Conservation (phyloP, 2,329 filamentous ascomycete species). For the Cercospora zeina region DNA sequence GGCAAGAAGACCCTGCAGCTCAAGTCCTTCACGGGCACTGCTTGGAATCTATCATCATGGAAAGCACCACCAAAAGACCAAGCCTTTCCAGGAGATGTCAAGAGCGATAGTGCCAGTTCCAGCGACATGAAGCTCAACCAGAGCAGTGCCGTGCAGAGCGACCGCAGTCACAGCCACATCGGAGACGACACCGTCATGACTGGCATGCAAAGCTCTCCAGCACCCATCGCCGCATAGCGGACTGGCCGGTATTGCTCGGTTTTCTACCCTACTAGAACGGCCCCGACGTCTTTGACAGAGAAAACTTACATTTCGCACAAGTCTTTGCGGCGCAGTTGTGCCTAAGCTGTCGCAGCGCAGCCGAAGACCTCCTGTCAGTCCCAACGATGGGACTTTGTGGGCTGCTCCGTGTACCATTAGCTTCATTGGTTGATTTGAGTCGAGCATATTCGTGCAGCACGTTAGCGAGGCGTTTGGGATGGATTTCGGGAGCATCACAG, state of each 20-base stretch:
- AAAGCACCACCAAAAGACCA: slow-evolving; percentile 61
- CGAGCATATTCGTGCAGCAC: slow-evolving; percentile 6
- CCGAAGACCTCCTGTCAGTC: neutral
- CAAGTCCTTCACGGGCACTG: slow-evolving; percentile 87
- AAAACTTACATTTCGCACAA: neutral
- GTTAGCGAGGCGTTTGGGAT: slow-evolving; percentile 24
- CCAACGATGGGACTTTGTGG: neutral
- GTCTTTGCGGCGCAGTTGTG: neutral
- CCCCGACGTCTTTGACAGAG: neutral
- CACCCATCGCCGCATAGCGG: slow-evolving; percentile 23
- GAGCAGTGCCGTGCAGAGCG: slow-evolving; percentile 60
- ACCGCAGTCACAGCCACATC: slow-evolving; percentile 58
- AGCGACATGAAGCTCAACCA: slow-evolving; percentile 56
- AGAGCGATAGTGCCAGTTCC: slow-evolving; percentile 56
- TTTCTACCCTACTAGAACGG: neutral
- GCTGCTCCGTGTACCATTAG: neutral
- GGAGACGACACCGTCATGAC: slow-evolving; percentile 36
- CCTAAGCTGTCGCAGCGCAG: neutral
- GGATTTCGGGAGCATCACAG: slow-evolving; percentile 5
- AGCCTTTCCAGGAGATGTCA: slow-evolving; percentile 62
- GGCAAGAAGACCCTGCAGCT: slow-evolving; percentile 75
- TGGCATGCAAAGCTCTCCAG: slow-evolving; percentile 41
- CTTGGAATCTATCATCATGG: slow-evolving; percentile 83
- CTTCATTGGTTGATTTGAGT: neutral
- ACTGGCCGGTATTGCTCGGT: neutral